Evolutionary conservation across 805 yeast genomes (phyloP).

Genomic region (Nakazawaea siamensis): DNA sequence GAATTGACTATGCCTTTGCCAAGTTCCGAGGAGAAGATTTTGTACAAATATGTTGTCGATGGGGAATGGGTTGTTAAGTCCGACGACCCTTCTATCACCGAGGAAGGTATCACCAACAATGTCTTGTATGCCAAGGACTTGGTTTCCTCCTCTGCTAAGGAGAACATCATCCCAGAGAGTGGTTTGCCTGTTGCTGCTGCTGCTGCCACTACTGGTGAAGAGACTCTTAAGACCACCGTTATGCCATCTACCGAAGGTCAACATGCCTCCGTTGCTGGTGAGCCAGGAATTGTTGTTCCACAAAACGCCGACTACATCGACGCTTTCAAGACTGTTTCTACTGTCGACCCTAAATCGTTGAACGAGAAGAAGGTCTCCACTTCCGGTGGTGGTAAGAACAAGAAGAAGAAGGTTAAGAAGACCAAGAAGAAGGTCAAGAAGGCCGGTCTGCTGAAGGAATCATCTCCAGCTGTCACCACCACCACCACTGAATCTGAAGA

Average conservation of each 20-base stretch:
- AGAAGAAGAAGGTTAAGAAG: conserved; percentile 16
- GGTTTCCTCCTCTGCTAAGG: conserved; percentile 23
- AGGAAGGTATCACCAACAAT: conserved; percentile 48
- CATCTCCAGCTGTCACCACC: neutral
- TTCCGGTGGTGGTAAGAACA: conserved; percentile 2
- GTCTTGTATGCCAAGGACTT: conserved; percentile 31
- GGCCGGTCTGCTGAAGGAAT: conserved; percentile 1
- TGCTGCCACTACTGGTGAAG: conserved; percentile 15
- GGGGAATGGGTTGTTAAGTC: conserved; percentile 45
- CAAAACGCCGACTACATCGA: conserved; percentile 44
- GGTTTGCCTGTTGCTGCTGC: conserved; percentile 26
- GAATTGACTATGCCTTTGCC: conserved; percentile 22
- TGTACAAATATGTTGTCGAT: conserved; percentile 53
- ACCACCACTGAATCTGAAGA: neutral
- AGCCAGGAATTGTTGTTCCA: conserved; percentile 64
- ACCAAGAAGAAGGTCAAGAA: conserved; percentile 24
- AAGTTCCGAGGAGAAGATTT: conserved; percentile 16
- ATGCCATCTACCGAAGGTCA: conserved; percentile 35
- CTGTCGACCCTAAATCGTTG: conserved; percentile 44
- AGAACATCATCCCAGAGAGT: conserved; percentile 35
- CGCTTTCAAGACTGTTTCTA: conserved; percentile 38
- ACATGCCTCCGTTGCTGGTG: conserved; percentile 42
- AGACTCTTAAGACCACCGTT: conserved; percentile 26
- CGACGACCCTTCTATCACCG: conserved; percentile 33
- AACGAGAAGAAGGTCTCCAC: conserved; percentile 21